These are phyloP conservation scores for Entophlyctis luteolus DNA, from an alignment of 192 early-diverging fungal genomes.

Conservation along the genomic window DNA sequence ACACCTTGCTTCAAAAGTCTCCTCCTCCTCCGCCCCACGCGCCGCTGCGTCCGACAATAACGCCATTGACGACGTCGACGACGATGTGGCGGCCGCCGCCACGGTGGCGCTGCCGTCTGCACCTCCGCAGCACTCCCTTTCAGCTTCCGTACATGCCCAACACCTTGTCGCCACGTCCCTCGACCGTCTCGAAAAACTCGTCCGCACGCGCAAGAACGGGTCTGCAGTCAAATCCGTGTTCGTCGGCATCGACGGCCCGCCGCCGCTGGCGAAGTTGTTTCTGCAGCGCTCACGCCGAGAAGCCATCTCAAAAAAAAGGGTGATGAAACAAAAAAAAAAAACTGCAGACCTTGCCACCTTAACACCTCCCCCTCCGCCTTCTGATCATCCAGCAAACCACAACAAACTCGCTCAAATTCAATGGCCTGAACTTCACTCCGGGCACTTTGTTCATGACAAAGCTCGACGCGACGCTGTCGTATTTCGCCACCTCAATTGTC, in stretches of 20 bases:
- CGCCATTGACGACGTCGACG: not conserved
- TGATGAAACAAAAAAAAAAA: not conserved
- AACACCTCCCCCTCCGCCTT: too few species aligned
- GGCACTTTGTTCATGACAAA: slow-evolving; percentile 2
- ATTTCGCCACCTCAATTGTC: not conserved
- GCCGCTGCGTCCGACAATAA: not conserved
- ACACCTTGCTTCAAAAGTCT: too few species aligned
- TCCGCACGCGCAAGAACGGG: not conserved
- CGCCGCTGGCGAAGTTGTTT: slow-evolving; percentile 5
- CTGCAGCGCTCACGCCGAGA: not conserved
- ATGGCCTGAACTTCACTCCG: slow-evolving; percentile 8
- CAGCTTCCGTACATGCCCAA: too few species aligned
- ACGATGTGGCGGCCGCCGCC: not conserved
- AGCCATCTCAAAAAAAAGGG: not conserved
- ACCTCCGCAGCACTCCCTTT: not conserved
- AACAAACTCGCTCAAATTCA: slow-evolving; percentile 1
- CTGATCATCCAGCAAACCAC: slow-evolving; percentile 11
- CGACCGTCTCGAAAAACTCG: not conserved
- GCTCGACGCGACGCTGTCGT: not conserved
- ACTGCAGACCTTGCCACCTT: not conserved
- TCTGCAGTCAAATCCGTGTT: not conserved
- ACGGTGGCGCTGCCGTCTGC: not conserved
- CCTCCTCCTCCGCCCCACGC: not conserved
- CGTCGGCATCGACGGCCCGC: slow-evolving; percentile 8
- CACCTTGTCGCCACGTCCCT: too few species aligned